Conservation (phyloP, 371 early-diverging fungal species). For the Mortierella sp. region DNA sequence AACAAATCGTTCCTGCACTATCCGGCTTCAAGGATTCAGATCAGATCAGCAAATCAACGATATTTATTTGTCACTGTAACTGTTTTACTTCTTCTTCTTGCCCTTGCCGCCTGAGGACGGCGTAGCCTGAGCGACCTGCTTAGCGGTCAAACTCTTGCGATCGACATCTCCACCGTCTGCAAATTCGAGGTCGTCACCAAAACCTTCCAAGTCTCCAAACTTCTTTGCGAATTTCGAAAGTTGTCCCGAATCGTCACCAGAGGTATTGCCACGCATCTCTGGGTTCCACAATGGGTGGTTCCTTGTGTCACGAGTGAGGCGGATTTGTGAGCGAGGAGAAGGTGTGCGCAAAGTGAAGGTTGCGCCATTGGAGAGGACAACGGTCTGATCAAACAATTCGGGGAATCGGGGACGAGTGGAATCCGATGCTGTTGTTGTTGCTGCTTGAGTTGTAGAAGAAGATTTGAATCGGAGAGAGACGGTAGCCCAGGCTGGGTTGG, state of each 20-base stretch:
- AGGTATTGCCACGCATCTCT: slow-evolving; percentile 50
- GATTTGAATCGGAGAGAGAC: not conserved
- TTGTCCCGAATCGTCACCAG: slow-evolving; percentile 79
- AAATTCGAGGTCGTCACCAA: slow-evolving; percentile 37
- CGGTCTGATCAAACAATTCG: slow-evolving; percentile 84
- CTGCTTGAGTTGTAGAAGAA: not conserved
- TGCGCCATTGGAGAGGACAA: slow-evolving; percentile 91
- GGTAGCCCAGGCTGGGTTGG: not conserved
- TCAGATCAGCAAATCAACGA: no score
- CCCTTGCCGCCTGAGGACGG: slow-evolving; percentile 18
- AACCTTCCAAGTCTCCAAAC: slow-evolving; percentile 77
- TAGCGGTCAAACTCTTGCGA: slow-evolving; percentile 46
- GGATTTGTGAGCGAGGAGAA: slow-evolving; percentile 86
- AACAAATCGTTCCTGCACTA: no score
- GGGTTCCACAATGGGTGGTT: slow-evolving; percentile 97
- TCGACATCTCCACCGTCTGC: slow-evolving; percentile 55
- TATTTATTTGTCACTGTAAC: not conserved
- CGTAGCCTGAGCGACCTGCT: slow-evolving; percentile 50
- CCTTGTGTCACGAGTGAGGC: slow-evolving; percentile 91
- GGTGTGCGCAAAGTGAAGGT: slow-evolving; percentile 87
- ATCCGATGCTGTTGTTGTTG: not conserved
- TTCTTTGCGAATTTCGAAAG: slow-evolving; percentile 81
- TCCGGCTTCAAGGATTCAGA: no score
- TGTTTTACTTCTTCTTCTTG: slow-evolving; percentile 50
- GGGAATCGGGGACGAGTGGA: slow-evolving; percentile 55